These are phyloP conservation scores for Saccharomycopsis fermentans DNA, from an alignment of 805 yeast species.

Conservation along the genomic window DNA sequence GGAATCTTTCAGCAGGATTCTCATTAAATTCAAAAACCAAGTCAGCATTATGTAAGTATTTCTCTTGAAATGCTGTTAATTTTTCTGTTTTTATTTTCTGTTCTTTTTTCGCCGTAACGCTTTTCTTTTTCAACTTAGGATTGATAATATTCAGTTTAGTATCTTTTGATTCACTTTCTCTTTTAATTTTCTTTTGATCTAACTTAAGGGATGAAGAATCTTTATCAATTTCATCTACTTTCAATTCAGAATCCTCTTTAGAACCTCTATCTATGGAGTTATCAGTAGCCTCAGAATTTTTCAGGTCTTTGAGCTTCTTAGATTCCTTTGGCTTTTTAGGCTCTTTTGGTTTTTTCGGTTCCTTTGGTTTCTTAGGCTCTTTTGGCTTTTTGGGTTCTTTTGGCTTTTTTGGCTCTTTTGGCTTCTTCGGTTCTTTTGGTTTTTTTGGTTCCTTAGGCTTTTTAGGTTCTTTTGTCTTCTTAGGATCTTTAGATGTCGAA, in stretches of 20 bases:
- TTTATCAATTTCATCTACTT: neutral
- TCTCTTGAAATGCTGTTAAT: conserved; percentile 68
- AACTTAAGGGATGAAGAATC: neutral
- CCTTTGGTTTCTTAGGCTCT: neutral
- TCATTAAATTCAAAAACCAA: conserved; percentile 80
- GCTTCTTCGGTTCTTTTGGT: conserved; percentile 15
- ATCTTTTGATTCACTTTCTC: neutral
- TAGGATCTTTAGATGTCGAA: neutral
- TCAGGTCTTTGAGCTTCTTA: neutral
- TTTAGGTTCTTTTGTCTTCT: neutral
- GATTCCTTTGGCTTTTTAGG: neutral
- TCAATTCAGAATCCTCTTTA: neutral
- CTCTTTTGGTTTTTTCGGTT: neutral
- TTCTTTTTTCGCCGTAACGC: conserved; percentile 1
- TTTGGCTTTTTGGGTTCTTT: neutral
- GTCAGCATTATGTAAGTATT: conserved; percentile 57
- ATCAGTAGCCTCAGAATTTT: neutral
- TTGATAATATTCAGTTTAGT: neutral
- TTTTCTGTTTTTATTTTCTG: conserved; percentile 17
- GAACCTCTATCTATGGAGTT: neutral
- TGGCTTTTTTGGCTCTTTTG: neutral
- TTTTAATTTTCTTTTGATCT: neutral
- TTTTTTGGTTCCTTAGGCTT: neutral
- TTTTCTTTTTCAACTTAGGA: conserved; percentile 3
- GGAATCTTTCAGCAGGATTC: conserved; percentile 61